Base-by-base conservation (phyloP, 208 protist genomes). In the Crithidia expoeki region DNA sequence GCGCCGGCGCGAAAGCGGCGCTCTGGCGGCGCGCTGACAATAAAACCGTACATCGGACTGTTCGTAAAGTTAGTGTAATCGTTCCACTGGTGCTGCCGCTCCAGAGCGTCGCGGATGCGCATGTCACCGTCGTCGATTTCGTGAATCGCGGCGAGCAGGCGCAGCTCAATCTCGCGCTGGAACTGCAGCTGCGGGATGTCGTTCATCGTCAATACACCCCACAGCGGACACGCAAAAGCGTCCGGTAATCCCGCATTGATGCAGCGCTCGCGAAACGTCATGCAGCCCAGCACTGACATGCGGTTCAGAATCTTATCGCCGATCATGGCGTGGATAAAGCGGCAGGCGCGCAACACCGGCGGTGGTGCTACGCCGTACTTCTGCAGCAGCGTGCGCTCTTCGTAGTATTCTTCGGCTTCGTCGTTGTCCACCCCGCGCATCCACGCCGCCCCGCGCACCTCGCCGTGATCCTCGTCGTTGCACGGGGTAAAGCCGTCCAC, bases 181-280 rank as follows among this genome's bases (percentile, higher is more conserved):
- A 83, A 50, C 36, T 80, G 83, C 33, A 88, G 68, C 12, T 79
- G 63, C 36, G 83, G 72, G 21, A 83, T 72, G 70, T 83, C 76
- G 30, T 57, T 76, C 42, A 81, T 23, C 30, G 36, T 46, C 40
- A 68, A 44, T 28, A 74, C 56, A 16, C 64, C 19, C 83, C 83
- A 88, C 32, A 84, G 51, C 2, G 83, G 83, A 4, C 83, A 74
- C n/a, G 73, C 75, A 36, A 88, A 53, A 12, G 70, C 64, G 53
- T 80, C 71, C 5, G 69, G 49, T 47, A 88, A 56, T 1, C 79
- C 79, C 25, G 72, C 69, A 46, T 71, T 62, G 34, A 73, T 38
- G 30, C 74, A 84, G 21, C 59, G 56, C 56, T 49, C 59, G n/a
- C 73, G 74, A 34, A 78, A 88, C 33, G 74, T 74, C 21, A 63